A percentile compares a stretch with the other conserved stretches of the same genome.
These are phyloP conservation scores for Hydrangea macrophylla DNA, from an alignment of 148 eudicot genomes.

Conservation along the genomic window DNA sequence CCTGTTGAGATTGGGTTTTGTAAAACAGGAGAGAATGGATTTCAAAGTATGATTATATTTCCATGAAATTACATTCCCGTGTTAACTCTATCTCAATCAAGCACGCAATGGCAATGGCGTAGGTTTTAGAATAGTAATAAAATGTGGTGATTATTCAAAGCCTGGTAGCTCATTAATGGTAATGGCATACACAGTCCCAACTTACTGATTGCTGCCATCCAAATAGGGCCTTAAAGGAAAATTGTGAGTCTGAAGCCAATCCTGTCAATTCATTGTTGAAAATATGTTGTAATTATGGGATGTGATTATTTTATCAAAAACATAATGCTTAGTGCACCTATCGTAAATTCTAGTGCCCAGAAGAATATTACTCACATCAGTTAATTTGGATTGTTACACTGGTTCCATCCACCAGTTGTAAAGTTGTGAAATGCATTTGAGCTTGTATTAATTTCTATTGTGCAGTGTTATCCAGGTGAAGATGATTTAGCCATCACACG, in stretches of 20 bases:
- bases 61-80: too few species aligned
- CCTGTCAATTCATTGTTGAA: background rate
- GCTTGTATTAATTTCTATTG: conserved; percentile 12
- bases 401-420: background rate
- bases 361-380: background rate
- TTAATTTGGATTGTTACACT: background rate
- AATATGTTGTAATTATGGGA: background rate
- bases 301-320: conserved; percentile 1
- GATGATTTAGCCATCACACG: conserved; percentile 93
- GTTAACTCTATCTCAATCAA: too few species aligned
- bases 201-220: too few species aligned
- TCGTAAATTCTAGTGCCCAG: background rate
- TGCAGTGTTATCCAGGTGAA: conserved; percentile 97
- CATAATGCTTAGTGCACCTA: background rate
- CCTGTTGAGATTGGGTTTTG: too few species aligned
- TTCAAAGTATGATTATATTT: too few species aligned
- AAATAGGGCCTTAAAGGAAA: too few species aligned
- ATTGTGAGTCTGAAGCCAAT: background rate
- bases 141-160: too few species aligned
- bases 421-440: background rate
- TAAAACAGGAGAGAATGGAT: too few species aligned
- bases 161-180: too few species aligned
- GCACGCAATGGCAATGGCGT: too few species aligned
- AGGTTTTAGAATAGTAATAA: too few species aligned
- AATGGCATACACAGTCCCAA: too few species aligned